Percentiles rank a stretch among this genome's conserved stretches.
These are phyloP conservation scores for Pyrus betulifolia DNA, from an alignment of 306 rosid species.

Conservation along the genomic window DNA sequence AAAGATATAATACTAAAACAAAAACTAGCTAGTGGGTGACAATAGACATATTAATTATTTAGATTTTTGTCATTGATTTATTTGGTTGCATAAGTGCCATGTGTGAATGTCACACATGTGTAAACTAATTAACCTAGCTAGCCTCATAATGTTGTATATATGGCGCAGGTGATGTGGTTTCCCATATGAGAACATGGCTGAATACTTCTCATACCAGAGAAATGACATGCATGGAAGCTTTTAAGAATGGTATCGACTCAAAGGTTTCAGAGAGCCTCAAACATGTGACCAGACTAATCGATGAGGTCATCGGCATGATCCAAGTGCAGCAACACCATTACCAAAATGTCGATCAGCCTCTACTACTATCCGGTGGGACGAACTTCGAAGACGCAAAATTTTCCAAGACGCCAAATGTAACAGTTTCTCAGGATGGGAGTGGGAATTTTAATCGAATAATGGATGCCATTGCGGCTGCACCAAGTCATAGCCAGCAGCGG, in stretches of 20 bases:
- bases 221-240: background rate
- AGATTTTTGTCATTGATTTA: too few species aligned
- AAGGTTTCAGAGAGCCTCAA: background rate
- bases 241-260: background rate
- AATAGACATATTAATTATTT: too few species aligned
- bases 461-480: constrained; percentile 6
- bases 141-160: background rate
- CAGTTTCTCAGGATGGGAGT: background rate
- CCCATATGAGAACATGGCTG: background rate
- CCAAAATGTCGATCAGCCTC: background rate
- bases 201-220: background rate
- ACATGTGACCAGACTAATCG: background rate
- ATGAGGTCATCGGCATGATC: background rate
- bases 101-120: too few species aligned
- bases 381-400: too few species aligned
- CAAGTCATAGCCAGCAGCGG: background rate
- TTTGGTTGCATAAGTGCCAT: too few species aligned
- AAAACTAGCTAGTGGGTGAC: too few species aligned
- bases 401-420: background rate
- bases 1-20: too few species aligned
- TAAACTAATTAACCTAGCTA: too few species aligned
- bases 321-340: background rate
- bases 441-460: constrained; percentile 1
- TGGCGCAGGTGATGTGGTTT: background rate
- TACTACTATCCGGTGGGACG: too few species aligned